Evolutionary conservation across 2,329 filamentous ascomycete genomes (phyloP).

Genomic region (Blastomyces gilchristii): DNA sequence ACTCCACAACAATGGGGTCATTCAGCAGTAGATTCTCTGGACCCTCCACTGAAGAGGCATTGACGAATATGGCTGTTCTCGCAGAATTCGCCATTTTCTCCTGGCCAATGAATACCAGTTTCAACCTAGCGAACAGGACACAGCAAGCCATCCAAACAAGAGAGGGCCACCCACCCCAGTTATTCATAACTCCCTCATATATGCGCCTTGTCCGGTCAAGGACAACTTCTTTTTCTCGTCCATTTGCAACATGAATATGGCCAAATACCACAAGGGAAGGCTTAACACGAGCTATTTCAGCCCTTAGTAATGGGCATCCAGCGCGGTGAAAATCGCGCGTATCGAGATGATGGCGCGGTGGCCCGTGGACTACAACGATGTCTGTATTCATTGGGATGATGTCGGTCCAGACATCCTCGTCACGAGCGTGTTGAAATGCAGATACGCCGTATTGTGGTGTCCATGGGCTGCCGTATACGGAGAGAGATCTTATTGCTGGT

Average conservation of each 20-base stretch:
- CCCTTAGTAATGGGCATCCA: conserved; percentile 16
- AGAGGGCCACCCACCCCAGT: not conserved
- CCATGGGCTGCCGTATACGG: conserved; percentile 17
- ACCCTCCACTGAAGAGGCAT: conserved; percentile 7
- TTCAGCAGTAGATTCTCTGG: conserved; percentile 3
- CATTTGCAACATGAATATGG: conserved; percentile 20
- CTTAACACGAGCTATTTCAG: conserved; percentile 17
- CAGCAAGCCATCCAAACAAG: conserved; percentile 5
- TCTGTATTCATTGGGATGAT: conserved; percentile 17
- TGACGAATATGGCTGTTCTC: conserved; percentile 8
- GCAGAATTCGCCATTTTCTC: not conserved
- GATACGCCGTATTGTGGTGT: conserved; percentile 17
- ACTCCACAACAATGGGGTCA: conserved; percentile 4
- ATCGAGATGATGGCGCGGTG: conserved; percentile 18
- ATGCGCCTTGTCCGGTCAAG: conserved; percentile 8
- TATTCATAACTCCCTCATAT: conserved; percentile 7
- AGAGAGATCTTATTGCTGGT: conserved; percentile 7
- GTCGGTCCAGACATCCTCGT: conserved; percentile 17
- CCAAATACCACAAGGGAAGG: conserved; percentile 21
- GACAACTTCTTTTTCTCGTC: conserved; percentile 9
- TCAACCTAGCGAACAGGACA: not conserved
- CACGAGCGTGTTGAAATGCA: conserved; percentile 19
- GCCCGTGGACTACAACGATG: conserved; percentile 18
- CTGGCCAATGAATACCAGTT: not conserved
- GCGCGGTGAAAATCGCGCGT: conserved; percentile 13